Base-by-base conservation (phyloP, 1,284 basidiomycete species). In the Singerocomus rubriflavus region DNA sequence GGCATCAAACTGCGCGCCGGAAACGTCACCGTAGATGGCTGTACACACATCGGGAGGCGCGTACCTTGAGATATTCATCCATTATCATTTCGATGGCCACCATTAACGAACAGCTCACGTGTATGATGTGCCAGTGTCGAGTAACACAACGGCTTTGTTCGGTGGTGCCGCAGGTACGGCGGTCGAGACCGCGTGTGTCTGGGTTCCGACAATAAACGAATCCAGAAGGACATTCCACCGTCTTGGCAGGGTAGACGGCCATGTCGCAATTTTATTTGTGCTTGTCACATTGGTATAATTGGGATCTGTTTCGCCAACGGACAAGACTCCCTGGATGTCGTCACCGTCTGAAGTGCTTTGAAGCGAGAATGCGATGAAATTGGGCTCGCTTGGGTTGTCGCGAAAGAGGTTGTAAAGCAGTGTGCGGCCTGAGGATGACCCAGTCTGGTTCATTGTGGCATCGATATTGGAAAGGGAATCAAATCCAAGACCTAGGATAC, bases 401-500 rank as follows among this genome's bases (percentile, higher is more conserved):
- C 73, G 68, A 66, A 91, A 91, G 39, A 88, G 70, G 60, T 88
- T 91, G 70, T 81, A 85, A 13, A 91, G 75, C 36, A 91, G 61
- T 53, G 80, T 84, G 40, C 85, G 79, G 33, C 88, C 88, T 6
- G 77, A 72, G 3, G 77, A 73, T 5, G 76, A 73, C 27, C 77
- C 75, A 1, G 83, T 79, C 13, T 66, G 61, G 56, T 85, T 87
- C 45, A 90, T 69, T 4, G 73, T 63, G 12, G 71, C 64, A 62
- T 90, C 85, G 41, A 91, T 77, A 34, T 71, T 77, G 3, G 89
- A 91, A 30, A 91, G 76, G 14, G 80, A 80, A 31, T 81, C 82
- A 63, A 91, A 90, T 35, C 89, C 88, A n/a, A 91, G 75, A 14
- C 88, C 88, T 32, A 82, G 67, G 58, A 91, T 81, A n/a, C 89